Percentiles rank a stretch among this genome's conserved stretches.
These are phyloP conservation scores for Penicillium fimorum DNA, from an alignment of 495 filamentous ascomycete genomes.

Conservation along the genomic window DNA sequence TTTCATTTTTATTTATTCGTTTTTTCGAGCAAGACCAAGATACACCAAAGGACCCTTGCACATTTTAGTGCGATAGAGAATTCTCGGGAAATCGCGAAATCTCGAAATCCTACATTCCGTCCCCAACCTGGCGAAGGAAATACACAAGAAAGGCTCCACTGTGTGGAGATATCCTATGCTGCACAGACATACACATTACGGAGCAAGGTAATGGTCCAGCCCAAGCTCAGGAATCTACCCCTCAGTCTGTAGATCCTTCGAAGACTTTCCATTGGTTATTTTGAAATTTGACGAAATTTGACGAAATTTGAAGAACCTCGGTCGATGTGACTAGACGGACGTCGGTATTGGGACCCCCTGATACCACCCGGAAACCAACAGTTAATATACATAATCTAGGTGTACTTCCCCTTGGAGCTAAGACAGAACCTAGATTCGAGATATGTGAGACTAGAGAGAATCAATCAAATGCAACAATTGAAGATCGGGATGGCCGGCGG, in stretches of 20 bases:
- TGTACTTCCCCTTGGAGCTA: background rate
- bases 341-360: background rate
- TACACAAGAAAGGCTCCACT: slow-evolving; percentile 2
- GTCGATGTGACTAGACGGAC: slow-evolving; percentile 1
- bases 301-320: slow-evolving; percentile 8
- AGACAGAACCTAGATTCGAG: background rate
- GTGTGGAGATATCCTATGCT: slow-evolving; percentile 10
- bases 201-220: slow-evolving; percentile 9
- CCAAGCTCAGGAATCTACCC: slow-evolving; percentile 12
- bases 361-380: background rate
- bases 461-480: background rate
- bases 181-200: slow-evolving; percentile 1
- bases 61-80: background rate
- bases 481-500: background rate
- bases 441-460: background rate
- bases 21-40: slow-evolving; percentile 1
- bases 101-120: slow-evolving; percentile 7
- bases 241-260: slow-evolving; percentile 5
- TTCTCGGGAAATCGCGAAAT: slow-evolving; percentile 4
- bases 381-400: background rate
- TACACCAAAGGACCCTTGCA: slow-evolving; percentile 2
- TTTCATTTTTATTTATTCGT: background rate
- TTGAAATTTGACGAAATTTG: background rate
- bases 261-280: background rate
- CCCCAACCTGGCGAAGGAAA: slow-evolving; percentile 5